A percentile compares a stretch with the other conserved stretches of the same genome.
phyloP scores from a whole-genome alignment of 768 basidiomycete genomes.

The Termitomyces sp. region DNA sequence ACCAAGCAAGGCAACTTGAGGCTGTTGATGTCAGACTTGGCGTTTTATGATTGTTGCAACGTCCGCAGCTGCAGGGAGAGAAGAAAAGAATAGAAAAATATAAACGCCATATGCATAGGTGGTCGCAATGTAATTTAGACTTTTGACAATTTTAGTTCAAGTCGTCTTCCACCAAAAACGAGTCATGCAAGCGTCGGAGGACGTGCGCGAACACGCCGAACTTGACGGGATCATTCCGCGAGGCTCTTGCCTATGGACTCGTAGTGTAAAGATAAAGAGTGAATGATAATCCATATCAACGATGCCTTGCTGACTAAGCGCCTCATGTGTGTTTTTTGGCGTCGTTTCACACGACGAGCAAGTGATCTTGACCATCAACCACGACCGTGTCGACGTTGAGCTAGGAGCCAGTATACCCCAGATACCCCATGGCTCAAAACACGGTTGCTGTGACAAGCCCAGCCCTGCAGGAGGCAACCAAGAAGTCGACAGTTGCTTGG shows the following conservation, averaged over 20 bases:
- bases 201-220: background rate
- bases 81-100: background rate
- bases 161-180: background rate
- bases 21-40: background rate
- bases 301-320: constrained; percentile 13
- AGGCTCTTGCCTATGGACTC: background rate
- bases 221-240: background rate
- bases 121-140: background rate
- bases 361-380: constrained; percentile 6
- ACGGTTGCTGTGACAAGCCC: constrained; percentile 22
- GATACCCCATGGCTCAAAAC: constrained; percentile 16
- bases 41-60: background rate
- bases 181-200: background rate
- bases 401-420: constrained; percentile 9
- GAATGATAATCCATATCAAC: background rate
- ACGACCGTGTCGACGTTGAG: constrained; percentile 8
- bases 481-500: constrained; percentile 69
- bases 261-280: background rate
- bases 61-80: no score
- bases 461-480: constrained; percentile 58
- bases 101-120: no score
- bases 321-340: constrained; percentile 17
- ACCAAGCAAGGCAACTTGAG: background rate
- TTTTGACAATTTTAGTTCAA: background rate
- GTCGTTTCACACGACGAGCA: constrained; percentile 15